Percentiles rank a stretch among this genome's conserved stretches.
phyloP scores from a whole-genome alignment of 2,329 filamentous ascomycete genomes.

The Fusarium camptoceras region DNA sequence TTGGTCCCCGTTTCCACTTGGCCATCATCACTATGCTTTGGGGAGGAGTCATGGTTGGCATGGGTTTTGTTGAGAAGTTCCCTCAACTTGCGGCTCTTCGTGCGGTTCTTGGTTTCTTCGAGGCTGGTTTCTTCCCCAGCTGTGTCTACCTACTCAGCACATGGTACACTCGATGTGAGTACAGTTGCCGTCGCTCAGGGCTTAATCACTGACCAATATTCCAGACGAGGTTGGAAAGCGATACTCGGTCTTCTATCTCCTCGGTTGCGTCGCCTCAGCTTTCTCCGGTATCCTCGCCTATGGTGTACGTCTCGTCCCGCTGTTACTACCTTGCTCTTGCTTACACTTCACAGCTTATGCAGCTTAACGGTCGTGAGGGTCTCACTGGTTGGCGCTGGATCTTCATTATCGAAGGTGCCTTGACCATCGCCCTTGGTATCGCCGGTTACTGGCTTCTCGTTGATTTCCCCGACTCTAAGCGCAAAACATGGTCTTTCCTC shows the following conservation, averaged over 20 bases:
- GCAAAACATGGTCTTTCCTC: constrained; percentile 65
- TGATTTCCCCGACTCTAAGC: constrained; percentile 71
- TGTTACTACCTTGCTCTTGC: background rate
- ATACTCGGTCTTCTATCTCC: constrained; percentile 76
- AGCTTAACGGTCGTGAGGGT: constrained; percentile 67
- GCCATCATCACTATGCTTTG: constrained; percentile 66
- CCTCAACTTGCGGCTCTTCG: constrained; percentile 65
- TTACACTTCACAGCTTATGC: constrained; percentile 62
- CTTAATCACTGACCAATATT: background rate
- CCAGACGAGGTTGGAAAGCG: constrained; percentile 75
- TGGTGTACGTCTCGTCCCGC: constrained; percentile 61
- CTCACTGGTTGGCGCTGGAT: constrained; percentile 76
- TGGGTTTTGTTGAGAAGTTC: constrained; percentile 71
- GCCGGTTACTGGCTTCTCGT: constrained; percentile 68
- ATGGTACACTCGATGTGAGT: constrained; percentile 76
- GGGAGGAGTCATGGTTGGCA: constrained; percentile 72
- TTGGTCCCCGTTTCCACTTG: constrained; percentile 71
- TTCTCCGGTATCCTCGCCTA: constrained; percentile 77
- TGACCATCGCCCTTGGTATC: constrained; percentile 66
- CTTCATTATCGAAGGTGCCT: constrained; percentile 66
- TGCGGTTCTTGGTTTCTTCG: constrained; percentile 71
- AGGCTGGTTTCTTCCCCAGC: constrained; percentile 78
- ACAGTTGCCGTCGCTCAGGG: accelerated
- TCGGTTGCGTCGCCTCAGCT: constrained; percentile 74
- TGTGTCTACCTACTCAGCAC: constrained; percentile 79